phyloP scores from a whole-genome alignment of 2,329 filamentous ascomycete genomes.

The Curvularia sp. region DNA sequence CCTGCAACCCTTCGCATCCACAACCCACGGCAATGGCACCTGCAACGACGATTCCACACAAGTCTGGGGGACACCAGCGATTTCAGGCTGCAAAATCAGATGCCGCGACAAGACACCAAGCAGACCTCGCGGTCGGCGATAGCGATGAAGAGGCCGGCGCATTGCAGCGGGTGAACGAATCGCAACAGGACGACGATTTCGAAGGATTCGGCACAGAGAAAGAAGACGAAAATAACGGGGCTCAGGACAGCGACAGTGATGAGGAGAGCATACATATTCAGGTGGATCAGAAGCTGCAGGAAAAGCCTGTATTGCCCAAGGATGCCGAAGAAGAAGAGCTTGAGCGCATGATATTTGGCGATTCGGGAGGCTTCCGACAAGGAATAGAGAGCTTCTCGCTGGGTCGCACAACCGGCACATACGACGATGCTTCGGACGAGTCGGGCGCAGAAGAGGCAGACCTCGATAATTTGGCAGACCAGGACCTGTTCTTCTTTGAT shows the following conservation, averaged over 20 bases:
- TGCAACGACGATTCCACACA: slow-evolving; percentile 31
- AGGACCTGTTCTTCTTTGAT: slow-evolving; percentile 86
- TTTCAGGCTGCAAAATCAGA: slow-evolving; percentile 28
- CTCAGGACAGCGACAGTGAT: slow-evolving; percentile 23
- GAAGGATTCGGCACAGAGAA: slow-evolving; percentile 36
- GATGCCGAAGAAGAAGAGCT: slow-evolving; percentile 85
- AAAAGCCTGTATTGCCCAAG: slow-evolving; percentile 61
- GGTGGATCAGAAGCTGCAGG: slow-evolving; percentile 31
- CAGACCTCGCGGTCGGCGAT: slow-evolving; percentile 30
- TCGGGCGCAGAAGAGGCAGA: slow-evolving; percentile 56
- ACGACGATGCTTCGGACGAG: slow-evolving; percentile 46
- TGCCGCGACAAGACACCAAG: slow-evolving; percentile 18
- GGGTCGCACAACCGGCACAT: slow-evolving; percentile 46
- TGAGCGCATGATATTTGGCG: slow-evolving; percentile 87
- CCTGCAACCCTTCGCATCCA: slow-evolving; percentile 21
- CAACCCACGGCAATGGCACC: slow-evolving; percentile 38
- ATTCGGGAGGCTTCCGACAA: slow-evolving; percentile 79
- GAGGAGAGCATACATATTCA: slow-evolving; percentile 31
- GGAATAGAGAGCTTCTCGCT: slow-evolving; percentile 69
- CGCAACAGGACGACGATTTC: slow-evolving; percentile 33
- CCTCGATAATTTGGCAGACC: slow-evolving; percentile 74
- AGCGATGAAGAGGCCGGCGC: slow-evolving; percentile 35
- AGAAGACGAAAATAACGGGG: slow-evolving; percentile 9
- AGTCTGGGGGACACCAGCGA: slow-evolving; percentile 30
- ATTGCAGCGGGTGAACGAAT: slow-evolving; percentile 29